Conservation (phyloP, 1,284 basidiomycete genomes). For the Cryptococcus sp. region DNA sequence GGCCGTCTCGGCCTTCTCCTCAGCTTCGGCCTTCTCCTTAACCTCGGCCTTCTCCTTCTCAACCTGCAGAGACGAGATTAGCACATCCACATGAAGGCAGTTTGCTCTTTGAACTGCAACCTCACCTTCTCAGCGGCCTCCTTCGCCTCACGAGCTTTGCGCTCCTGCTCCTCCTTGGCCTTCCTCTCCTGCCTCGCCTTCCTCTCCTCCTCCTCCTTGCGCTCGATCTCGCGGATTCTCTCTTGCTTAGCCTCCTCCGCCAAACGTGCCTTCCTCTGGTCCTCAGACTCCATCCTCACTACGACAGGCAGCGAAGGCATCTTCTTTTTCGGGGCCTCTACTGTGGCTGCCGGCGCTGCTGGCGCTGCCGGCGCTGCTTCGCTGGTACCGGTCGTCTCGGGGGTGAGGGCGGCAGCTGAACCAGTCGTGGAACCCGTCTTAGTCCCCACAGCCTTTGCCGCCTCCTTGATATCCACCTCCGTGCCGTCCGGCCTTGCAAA, state of each 20-base stretch:
- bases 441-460: conserved; percentile 26
- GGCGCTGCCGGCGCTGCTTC: conserved; percentile 1
- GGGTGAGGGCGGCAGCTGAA: conserved; percentile 1
- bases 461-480: conserved; percentile 41
- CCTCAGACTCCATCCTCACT: conserved; percentile 55
- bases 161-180: conserved; percentile 45
- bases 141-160: conserved; percentile 50
- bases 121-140: conserved; percentile 53
- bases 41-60: conserved; percentile 53
- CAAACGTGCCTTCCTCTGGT: conserved; percentile 49
- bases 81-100: not conserved
- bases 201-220: conserved; percentile 44
- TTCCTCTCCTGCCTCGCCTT: conserved; percentile 42
- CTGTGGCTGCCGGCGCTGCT: conserved; percentile 5
- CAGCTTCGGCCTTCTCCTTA: conserved; percentile 40
- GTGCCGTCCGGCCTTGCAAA: conserved; percentile 48
- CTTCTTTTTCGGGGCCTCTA: conserved; percentile 34
- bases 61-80: conserved; percentile 28
- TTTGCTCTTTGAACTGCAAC: too few species aligned
- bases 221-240: conserved; percentile 42
- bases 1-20: conserved; percentile 36
- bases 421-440: not conserved
- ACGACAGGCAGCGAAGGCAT: conserved; percentile 37
- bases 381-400: not conserved
- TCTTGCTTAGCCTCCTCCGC: conserved; percentile 45